Percentiles rank a stretch among this genome's conserved stretches.
Conservation (phyloP, 805 yeast genomes). For the Jamesozyma rosinii region DNA sequence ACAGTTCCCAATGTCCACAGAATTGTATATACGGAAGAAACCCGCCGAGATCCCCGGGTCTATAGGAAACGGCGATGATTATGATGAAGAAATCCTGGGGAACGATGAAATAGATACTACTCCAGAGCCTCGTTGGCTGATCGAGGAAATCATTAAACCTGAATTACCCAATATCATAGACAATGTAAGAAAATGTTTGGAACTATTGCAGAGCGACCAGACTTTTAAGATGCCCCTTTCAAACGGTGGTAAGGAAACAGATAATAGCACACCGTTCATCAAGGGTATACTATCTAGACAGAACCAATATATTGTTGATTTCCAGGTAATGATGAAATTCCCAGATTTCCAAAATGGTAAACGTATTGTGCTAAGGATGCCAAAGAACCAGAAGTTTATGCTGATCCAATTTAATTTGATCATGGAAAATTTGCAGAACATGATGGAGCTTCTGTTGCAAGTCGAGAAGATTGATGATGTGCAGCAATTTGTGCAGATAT, state of each 20-base stretch:
- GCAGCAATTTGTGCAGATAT: constrained; percentile 17
- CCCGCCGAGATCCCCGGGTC: neutral
- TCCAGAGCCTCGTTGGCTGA: constrained; percentile 37
- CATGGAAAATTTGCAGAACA: constrained; percentile 17
- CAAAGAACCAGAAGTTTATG: constrained; percentile 36
- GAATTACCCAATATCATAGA: constrained; percentile 41
- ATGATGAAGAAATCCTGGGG: neutral
- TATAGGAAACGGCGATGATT: neutral
- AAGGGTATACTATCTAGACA: constrained; percentile 53
- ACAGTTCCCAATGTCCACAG: constrained; percentile 1
- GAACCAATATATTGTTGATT: constrained; percentile 42
- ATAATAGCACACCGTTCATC: constrained; percentile 22
- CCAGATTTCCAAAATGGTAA: constrained; percentile 36
- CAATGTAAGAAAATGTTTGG: constrained; percentile 34
- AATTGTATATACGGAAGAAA: neutral
- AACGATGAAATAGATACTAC: neutral
- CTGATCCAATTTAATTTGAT: constrained; percentile 31
- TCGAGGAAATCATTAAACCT: constrained; percentile 38
- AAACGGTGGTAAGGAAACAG: constrained; percentile 7
- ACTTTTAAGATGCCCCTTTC: constrained; percentile 48
- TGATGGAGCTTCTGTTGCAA: constrained; percentile 23
- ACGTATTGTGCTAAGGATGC: constrained; percentile 32
- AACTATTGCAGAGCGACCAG: constrained; percentile 31
- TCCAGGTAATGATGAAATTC: constrained; percentile 34
- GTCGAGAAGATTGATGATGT: constrained; percentile 35